Conservation (phyloP, 495 filamentous ascomycete genomes). For the Aspergillus indologenus region DNA sequence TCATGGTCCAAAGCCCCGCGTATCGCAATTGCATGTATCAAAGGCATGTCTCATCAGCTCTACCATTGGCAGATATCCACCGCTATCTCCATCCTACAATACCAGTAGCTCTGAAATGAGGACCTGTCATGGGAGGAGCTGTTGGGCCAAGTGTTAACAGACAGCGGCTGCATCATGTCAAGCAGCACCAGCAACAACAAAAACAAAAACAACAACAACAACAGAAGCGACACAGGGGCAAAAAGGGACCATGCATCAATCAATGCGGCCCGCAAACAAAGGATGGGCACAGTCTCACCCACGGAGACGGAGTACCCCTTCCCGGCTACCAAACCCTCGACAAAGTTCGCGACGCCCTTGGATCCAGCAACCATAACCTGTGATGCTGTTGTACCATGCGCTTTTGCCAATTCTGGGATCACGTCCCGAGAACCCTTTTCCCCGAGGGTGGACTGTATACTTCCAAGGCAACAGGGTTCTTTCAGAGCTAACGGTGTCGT, state of each 20-base stretch:
- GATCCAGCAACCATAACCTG: slow-evolving; percentile 1
- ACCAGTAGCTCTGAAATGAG: neutral
- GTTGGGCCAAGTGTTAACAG: neutral
- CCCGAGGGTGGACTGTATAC: neutral
- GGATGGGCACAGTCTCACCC: neutral
- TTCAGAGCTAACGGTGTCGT: neutral
- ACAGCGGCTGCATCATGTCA: slow-evolving; percentile 4
- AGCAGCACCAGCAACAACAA: no score
- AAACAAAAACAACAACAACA: no score
- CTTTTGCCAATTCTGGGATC: slow-evolving; percentile 4
- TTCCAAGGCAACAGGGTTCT: neutral
- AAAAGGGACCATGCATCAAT: slow-evolving; percentile 10
- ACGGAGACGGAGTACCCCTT: slow-evolving; percentile 8
- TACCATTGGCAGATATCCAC: neutral
- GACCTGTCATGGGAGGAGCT: neutral
- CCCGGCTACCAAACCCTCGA: slow-evolving; percentile 1
- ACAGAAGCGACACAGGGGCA: slow-evolving; percentile 2
- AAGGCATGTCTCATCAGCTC: neutral
- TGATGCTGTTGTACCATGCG: slow-evolving; percentile 11
- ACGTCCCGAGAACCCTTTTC: neutral
- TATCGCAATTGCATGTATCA: neutral
- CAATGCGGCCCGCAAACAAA: neutral
- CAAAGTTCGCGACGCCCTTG: neutral
- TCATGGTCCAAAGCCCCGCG: neutral
- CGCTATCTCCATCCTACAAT: neutral